Base-by-base conservation (phyloP, 2,329 filamentous ascomycete species). In the Pseudocercospora musae region DNA sequence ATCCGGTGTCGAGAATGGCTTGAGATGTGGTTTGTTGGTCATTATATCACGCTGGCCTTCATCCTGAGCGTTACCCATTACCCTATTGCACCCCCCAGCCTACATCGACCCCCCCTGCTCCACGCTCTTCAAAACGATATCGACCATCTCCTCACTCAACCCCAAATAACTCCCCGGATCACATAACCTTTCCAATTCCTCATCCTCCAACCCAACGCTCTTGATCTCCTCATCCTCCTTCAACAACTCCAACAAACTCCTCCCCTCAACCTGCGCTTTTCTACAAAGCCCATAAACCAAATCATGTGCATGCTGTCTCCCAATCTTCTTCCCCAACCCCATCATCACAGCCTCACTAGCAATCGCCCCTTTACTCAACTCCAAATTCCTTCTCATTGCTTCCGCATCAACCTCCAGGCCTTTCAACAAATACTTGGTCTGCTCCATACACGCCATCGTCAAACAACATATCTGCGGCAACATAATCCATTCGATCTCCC, bases 311-410 rank as follows among this genome's bases (percentile, higher is more conserved):
- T 71, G 71, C 53, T 74, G 76, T 27, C 67, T 71, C 3, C 75
- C 75, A 13, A 76, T 71, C 9, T 67, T 73, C 57, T 74, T 74
- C 5, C 69, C 71, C 53, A 77, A 70, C 31, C 74, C 74, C 58
- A 75, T 78, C 71, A 77, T 77, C 59, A 77, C 77, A 49, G 75
- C 77, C 61, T 75, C 75, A 8, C 69, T 71, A 53, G 72, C 77
- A 52, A 71, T 71, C 11, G 69, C 75, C 6, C 72, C 77, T 49
- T 73, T 73, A 3, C 71, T 72, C 8, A 74, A 68, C 13, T 72
- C 75, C 10, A 74, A 53, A 60, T 70, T 70, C 58, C 60, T 66
- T 58, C 33, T 53, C 71, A 73, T 72, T 2, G 63, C 68, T 11
- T 66, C 67, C 23, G 66, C 65, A 48, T 70, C 60, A 2, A 72